Evolutionary conservation across 139 green algal genomes (phyloP).

Genomic region (Chlorella sp.): DNA sequence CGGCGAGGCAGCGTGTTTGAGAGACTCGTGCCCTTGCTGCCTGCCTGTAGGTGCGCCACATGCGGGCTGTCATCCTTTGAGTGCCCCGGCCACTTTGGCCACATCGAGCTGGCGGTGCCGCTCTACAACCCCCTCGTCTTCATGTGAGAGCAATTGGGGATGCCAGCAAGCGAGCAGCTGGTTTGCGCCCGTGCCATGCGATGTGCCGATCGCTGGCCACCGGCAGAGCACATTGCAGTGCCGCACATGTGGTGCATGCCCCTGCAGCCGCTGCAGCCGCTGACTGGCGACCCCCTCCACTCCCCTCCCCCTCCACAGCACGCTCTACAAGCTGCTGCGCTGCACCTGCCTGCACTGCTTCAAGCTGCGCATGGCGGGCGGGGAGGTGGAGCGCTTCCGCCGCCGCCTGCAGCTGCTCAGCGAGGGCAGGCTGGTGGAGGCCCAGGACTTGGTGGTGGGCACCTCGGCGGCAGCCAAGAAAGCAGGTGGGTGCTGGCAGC

Average conservation of each 20-base stretch:
- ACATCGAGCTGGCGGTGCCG: constrained; percentile 95
- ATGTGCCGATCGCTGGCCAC: no score
- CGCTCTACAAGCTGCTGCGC: constrained; percentile 89
- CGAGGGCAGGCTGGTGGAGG: constrained; percentile 66
- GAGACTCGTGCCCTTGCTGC: no score
- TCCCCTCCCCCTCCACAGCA: constrained; percentile 53
- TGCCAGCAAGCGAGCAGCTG: no score
- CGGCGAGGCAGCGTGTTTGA: no score
- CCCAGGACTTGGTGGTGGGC: constrained; percentile 33
- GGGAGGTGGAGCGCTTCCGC: constrained; percentile 64
- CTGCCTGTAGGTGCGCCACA: constrained; percentile 81
- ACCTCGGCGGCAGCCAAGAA: constrained; percentile 46
- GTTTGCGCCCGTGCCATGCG: no score
- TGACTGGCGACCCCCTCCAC: neutral
- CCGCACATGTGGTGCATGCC: no score
- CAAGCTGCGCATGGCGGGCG: constrained; percentile 80
- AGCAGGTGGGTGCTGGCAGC: constrained; percentile 10
- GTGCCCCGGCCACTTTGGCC: constrained; percentile 98
- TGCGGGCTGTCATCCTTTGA: constrained; percentile 76
- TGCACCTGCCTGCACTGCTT: constrained; percentile 93
- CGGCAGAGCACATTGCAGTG: no score
- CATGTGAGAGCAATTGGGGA: constrained; percentile 61
- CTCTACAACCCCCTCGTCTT: constrained; percentile 99
- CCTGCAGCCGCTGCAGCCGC: neutral
- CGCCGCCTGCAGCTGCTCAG: constrained; percentile 50